Evolutionary conservation across 2,329 filamentous ascomycete genomes (phyloP).

Genomic region (Xylariaceae sp.): DNA sequence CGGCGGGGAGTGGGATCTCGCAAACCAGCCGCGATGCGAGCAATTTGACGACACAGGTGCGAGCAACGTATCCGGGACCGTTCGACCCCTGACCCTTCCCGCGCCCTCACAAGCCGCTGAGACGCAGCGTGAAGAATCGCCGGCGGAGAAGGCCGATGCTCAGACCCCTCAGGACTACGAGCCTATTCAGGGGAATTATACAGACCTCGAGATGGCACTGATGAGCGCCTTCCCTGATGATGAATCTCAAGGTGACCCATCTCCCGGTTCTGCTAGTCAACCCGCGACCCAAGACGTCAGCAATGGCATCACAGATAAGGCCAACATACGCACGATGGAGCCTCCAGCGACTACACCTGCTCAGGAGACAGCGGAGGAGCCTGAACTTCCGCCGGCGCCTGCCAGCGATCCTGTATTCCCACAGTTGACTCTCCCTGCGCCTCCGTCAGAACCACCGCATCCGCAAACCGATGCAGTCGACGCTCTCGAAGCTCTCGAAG

Average conservation of each 20-base stretch:
- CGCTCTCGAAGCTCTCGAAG: slow-evolving; percentile 20
- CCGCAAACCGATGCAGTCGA: slow-evolving; percentile 35
- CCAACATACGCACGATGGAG: no score
- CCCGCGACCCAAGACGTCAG: no score
- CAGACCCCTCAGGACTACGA: slow-evolving; percentile 3
- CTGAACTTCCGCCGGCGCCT: slow-evolving; percentile 26
- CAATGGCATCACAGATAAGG: no score
- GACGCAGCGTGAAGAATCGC: slow-evolving; percentile 10
- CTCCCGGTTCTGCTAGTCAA: no score
- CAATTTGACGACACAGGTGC: no score
- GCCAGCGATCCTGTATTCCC: slow-evolving; percentile 39
- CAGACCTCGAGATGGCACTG: slow-evolving; percentile 14
- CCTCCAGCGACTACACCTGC: no score
- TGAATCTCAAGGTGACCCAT: no score
- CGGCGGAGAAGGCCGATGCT: slow-evolving; percentile 6
- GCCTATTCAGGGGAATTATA: slow-evolving; percentile 5
- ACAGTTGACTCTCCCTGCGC: slow-evolving; percentile 20
- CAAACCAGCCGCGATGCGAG: no score
- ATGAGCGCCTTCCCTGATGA: slow-evolving; percentile 14
- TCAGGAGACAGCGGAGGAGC: slow-evolving; percentile 17
- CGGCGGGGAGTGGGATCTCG: no score
- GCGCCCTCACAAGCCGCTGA: no score
- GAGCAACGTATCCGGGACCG: no score
- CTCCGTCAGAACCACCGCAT: slow-evolving; percentile 31
- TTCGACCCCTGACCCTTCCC: no score